These are phyloP conservation scores for Medicago arabica DNA, from an alignment of 306 rosid species.

Conservation along the genomic window DNA sequence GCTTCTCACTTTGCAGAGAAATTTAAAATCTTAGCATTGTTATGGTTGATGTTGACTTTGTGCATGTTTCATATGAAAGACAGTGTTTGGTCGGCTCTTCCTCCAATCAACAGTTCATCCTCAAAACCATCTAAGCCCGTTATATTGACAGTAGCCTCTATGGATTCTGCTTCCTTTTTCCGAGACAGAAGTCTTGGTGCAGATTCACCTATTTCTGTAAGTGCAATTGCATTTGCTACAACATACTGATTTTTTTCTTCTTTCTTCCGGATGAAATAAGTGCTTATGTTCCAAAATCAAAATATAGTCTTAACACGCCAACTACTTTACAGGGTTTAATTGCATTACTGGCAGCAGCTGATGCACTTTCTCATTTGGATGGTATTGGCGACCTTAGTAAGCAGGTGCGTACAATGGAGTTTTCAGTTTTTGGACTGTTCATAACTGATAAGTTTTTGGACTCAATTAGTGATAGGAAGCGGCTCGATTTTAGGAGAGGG, in stretches of 20 bases:
- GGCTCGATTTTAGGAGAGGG: slow-evolving; percentile 7
- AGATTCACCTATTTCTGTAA: slow-evolving; percentile 87
- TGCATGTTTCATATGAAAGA: slow-evolving; percentile 62
- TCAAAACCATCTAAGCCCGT: slow-evolving; percentile 65
- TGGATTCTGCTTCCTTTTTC: slow-evolving; percentile 97
- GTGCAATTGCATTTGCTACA: slow-evolving; percentile 44
- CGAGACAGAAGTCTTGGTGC: slow-evolving; percentile 91
- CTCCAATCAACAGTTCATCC: slow-evolving; percentile 72
- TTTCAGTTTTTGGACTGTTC: slow-evolving; percentile 25
- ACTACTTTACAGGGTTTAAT: slow-evolving; percentile 72
- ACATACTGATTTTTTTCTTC: neutral
- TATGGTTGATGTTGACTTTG: slow-evolving; percentile 40
- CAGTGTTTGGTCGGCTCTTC: slow-evolving; percentile 99
- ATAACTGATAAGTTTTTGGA: slow-evolving; percentile 11
- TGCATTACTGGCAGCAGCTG: slow-evolving; percentile 81
- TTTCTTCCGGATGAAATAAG: slow-evolving; percentile 3
- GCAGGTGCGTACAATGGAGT: slow-evolving; percentile 60
- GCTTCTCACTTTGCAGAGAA: slow-evolving; percentile 8
- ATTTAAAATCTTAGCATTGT: slow-evolving; percentile 12
- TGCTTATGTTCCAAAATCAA: slow-evolving; percentile 29
- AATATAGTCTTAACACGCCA: slow-evolving; percentile 33
- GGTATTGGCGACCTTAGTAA: slow-evolving; percentile 66
- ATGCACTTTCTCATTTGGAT: slow-evolving; percentile 77
- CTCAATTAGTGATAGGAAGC: slow-evolving; percentile 2
- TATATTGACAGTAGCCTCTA: slow-evolving; percentile 72